Conservation (phyloP, 2,329 filamentous ascomycete species). For the Moelleriella libera region DNA sequence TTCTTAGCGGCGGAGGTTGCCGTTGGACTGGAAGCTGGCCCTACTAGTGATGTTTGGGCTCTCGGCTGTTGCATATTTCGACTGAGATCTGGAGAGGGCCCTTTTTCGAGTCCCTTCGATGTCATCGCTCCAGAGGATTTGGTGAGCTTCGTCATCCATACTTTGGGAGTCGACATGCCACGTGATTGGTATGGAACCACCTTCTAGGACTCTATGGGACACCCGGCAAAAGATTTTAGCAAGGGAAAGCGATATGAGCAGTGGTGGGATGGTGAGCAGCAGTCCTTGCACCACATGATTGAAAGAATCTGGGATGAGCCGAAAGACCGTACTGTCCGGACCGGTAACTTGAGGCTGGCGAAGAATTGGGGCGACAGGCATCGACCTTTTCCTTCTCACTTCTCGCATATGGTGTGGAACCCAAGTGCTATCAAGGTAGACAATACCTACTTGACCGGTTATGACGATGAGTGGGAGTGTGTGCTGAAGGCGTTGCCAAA, state of each 20-base stretch:
- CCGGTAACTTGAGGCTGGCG: not conserved
- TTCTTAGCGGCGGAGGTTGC: slow-evolving; percentile 11
- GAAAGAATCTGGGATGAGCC: not conserved
- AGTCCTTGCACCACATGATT: not conserved
- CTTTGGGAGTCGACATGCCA: not conserved
- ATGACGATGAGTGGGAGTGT: slow-evolving; percentile 3
- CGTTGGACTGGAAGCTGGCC: slow-evolving; percentile 5
- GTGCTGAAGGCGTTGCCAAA: slow-evolving; percentile 5
- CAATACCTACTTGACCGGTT: slow-evolving; percentile 6
- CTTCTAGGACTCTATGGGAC: not conserved
- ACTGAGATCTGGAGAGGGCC: not conserved
- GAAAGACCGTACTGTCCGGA: not conserved
- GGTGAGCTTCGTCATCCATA: not conserved
- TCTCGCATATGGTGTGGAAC: slow-evolving; percentile 8
- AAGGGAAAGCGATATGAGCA: not conserved
- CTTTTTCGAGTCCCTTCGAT: not conserved
- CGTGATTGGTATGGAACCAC: not conserved
- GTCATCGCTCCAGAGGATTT: not conserved
- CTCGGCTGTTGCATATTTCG: not conserved
- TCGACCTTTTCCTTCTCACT: slow-evolving; percentile 6
- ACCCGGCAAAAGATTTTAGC: not conserved
- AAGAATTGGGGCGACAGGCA: slow-evolving; percentile 1
- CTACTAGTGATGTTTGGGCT: slow-evolving; percentile 1
- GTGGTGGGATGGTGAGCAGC: not conserved
- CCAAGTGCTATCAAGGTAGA: slow-evolving; percentile 7